Evolutionary conservation across 164 flowering plant genomes (phyloP).

Genomic region (Chloranthus sessilifolius): DNA sequence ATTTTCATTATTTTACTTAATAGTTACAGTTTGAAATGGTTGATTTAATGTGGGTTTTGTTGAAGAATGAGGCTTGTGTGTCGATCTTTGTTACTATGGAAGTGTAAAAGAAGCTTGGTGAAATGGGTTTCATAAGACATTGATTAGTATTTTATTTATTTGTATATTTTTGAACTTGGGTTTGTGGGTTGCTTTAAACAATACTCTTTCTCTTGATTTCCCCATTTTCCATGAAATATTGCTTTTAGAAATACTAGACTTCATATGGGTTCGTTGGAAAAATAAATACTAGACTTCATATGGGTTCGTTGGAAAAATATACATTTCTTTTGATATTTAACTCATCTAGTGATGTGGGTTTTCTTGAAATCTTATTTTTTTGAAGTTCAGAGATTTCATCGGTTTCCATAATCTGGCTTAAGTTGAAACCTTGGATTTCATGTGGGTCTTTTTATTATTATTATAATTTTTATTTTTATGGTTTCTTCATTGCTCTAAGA

Average conservation of each 20-base stretch:
- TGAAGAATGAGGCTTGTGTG: too few relatives aligned
- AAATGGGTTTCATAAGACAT: conserved; percentile 6
- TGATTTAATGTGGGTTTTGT: too few relatives aligned
- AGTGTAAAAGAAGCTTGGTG: background rate
- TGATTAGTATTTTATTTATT: too few relatives aligned
- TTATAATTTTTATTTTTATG: background rate
- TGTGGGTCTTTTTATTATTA: background rate
- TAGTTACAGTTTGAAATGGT: too few relatives aligned
- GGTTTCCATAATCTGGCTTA: too few relatives aligned
- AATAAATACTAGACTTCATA: background rate
- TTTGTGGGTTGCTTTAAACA: background rate
- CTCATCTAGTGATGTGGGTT: too few relatives aligned
- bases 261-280: background rate
- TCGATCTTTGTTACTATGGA: background rate
- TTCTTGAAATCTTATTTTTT: too few relatives aligned
- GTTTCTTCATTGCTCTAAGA: too few relatives aligned
- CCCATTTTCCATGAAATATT: background rate
- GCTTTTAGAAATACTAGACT: background rate
- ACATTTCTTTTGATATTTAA: too few relatives aligned
- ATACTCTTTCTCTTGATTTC: background rate
- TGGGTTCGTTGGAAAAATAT: too few relatives aligned
- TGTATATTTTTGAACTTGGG: background rate
- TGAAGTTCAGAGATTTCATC: too few relatives aligned
- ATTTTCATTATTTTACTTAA: too few relatives aligned
- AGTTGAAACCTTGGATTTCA: background rate